Base-by-base conservation (phyloP, 345 rosid genomes). In the Physaria fendleri region DNA sequence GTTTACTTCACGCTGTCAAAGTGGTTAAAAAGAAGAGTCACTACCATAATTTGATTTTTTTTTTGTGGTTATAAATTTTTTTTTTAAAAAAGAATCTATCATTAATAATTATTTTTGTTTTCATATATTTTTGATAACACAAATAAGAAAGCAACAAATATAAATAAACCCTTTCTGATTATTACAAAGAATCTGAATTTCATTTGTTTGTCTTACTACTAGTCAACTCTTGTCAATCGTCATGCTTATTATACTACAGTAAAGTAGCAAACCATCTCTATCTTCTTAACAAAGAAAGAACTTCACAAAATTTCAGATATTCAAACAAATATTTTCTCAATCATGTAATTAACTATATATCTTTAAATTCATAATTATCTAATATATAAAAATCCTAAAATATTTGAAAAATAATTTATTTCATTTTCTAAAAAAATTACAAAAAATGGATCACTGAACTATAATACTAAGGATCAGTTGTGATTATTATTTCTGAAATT, bases 1-100 rank as follows among this genome's bases (percentile, higher is more conserved):
- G 56, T 37, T 56, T 65, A 56, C 64, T 56, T 56, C 57, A 56
- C 64, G 64, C 14, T 38, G 64, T 24, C 34, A 24, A 56, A 66
- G 50, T 56, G 43, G 64, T 47, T 20, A 41, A 44, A n/a, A n/a
- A n/a, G n/a, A n/a, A n/a, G n/a, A n/a, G n/a, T n/a, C n/a, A n/a
- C n/a, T n/a, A n/a, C n/a, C n/a, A n/a, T n/a, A n/a, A n/a, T n/a
- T n/a, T n/a, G n/a, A n/a, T n/a, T n/a, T n/a, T n/a, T n/a, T n/a
- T n/a, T n/a, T n/a, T n/a, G n/a, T n/a, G n/a, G n/a, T n/a, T n/a
- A n/a, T n/a, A n/a, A n/a, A n/a, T n/a, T n/a, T n/a, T n/a, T n/a
- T n/a, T n/a, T n/a, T n/a, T n/a, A n/a, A n/a, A n/a, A n/a, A 45
- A 46, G 18, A 20, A 46, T 65, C 23, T 65, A 47, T 37, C 48